Evolutionary conservation across 768 basidiomycete genomes (phyloP), one percentile per base, ranked within the genome.

Genomic region (Cytidiella melzeri): DNA sequence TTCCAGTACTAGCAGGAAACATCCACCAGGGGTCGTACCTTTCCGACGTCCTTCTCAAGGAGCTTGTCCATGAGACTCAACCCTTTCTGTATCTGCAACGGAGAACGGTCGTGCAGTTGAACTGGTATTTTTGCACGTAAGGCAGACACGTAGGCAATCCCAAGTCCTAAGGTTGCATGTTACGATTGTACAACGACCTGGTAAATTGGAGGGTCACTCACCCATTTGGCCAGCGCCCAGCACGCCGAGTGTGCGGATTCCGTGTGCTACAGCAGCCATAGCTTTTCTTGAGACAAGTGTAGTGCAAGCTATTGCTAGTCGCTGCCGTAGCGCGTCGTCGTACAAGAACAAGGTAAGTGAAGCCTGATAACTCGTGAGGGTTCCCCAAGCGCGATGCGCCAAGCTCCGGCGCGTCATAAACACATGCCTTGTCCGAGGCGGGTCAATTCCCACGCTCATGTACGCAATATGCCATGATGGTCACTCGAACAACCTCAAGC

Each of bases 61-160:
- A 95, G 77, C 60, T 80, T 81, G 71, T 92, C 88, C 63, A 91
- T 75, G 48, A 92, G 73, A 0, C 73, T 68, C 26, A 91, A 72
- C 0, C 90, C 88, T 54, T 83, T 83, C 37, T 73, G 69, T 40
- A 96, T 73, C 62, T 95, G 92, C 20, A 77, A 73, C 1, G 75
- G 57, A 4, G 88, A 91, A 30, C 77, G 73, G 73, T 98, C 94
- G 57, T 90, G 77, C n/a, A 98, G 66, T 28, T 89, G 72, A 3
- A 96, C 90, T 3, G 89, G 83, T 4, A 94, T 83, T 60, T 83
- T 83, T 37, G 94, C 95, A 27, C 86, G 82, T 20, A 93, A 72
- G 34, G 90, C 86, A 18, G 92, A 75, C 37, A 95, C 92, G 45
- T 87, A 77, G 54, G 92, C 90, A 41, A 98, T 97, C 1, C 94